Conservation (phyloP, 129 eudicot species). For the Deinandra increscens region DNA sequence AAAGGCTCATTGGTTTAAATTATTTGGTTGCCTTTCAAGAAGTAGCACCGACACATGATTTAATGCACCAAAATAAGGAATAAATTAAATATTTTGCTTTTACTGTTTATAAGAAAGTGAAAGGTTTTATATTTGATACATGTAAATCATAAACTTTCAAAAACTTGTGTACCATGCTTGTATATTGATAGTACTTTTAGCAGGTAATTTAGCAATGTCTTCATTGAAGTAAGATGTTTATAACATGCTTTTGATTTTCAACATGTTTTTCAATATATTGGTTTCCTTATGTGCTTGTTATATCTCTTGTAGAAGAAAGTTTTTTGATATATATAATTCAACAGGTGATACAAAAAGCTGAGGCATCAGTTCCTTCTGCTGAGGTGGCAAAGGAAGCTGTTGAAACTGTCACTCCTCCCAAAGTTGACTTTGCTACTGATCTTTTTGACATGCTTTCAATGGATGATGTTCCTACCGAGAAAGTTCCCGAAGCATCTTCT, state of each 20-base stretch:
- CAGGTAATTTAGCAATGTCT: neutral
- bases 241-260: neutral
- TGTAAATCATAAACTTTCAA: neutral
- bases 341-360: constrained; percentile 55
- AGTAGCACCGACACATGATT: constrained; percentile 10
- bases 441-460: constrained; percentile 92
- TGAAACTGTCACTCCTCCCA: constrained; percentile 62
- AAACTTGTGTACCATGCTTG: neutral
- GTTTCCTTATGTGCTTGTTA: constrained; percentile 16
- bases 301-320: constrained; percentile 11
- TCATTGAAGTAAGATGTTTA: neutral
- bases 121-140: neutral
- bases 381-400: constrained; percentile 51
- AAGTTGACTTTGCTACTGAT: constrained; percentile 90
- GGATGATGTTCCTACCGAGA: constrained; percentile 69
- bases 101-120: neutral
- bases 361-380: constrained; percentile 41
- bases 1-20: neutral
- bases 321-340: constrained; percentile 18
- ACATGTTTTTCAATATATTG: neutral
- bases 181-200: neutral
- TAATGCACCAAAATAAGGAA: neutral
- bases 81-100: neutral
- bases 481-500: constrained; percentile 49
- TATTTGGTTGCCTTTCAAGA: neutral